Evolutionary conservation across 345 rosid species (phyloP).

Genomic region (Dipteronia dyeriana): DNA sequence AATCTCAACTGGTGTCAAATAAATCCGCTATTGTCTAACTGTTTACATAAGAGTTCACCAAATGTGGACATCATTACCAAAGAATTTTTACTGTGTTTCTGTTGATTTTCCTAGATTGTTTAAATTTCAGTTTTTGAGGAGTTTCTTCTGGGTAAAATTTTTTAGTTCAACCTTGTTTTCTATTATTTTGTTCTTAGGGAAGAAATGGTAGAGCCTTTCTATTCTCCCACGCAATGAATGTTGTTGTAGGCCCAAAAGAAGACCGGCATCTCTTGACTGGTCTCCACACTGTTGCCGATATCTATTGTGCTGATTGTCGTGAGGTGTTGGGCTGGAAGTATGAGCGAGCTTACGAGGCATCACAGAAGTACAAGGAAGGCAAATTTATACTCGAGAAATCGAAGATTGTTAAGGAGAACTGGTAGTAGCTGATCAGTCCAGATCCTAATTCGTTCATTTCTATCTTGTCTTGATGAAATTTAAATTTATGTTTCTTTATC

Average conservation of each 20-base stretch:
- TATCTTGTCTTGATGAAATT: background rate
- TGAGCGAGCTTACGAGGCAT: slow-evolving; percentile 66
- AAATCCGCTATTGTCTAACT: no score
- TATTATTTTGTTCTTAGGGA: slow-evolving; percentile 53
- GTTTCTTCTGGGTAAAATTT: background rate
- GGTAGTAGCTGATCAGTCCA: slow-evolving; percentile 54
- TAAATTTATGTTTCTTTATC: slow-evolving; percentile 23
- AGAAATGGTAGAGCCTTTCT: slow-evolving; percentile 85
- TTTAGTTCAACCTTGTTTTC: slow-evolving; percentile 18
- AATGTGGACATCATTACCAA: background rate
- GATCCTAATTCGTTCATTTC: slow-evolving; percentile 3
- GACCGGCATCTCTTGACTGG: slow-evolving; percentile 76
- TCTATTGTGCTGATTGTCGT: slow-evolving; percentile 66
- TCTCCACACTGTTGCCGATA: slow-evolving; percentile 86
- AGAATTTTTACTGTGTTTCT: background rate
- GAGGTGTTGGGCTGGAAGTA: slow-evolving; percentile 89
- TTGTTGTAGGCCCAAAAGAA: slow-evolving; percentile 65
- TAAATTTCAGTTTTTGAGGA: slow-evolving; percentile 1
- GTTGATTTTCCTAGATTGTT: background rate
- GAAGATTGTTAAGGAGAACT: slow-evolving; percentile 71
- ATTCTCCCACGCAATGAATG: slow-evolving; percentile 83
- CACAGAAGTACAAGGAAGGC: slow-evolving; percentile 89
- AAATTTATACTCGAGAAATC: slow-evolving; percentile 83
- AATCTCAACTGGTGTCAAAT: background rate
- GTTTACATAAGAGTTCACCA: background rate